Conservation (phyloP, 164 flowering plant species). For the Echeveria elegans region DNA sequence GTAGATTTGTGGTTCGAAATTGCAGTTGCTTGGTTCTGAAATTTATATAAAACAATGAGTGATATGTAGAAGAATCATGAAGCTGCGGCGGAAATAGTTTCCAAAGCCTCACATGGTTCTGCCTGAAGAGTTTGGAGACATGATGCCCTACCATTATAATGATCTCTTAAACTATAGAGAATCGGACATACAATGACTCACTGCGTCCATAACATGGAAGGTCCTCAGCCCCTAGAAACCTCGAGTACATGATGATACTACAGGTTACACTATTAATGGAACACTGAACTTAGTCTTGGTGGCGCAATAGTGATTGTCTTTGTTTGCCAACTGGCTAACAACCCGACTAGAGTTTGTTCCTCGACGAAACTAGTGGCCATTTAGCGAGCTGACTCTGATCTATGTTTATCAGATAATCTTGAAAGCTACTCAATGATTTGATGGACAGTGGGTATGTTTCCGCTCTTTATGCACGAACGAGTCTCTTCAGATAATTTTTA, state of each 20-base stretch:
- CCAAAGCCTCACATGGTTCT: constrained; percentile 5
- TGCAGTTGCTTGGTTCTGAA: background rate
- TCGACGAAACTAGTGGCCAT: background rate
- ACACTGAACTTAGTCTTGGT: background rate
- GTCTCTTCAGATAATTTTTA: background rate
- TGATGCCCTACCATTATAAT: background rate
- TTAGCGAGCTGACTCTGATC: background rate
- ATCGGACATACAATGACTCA: background rate
- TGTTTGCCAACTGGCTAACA: background rate
- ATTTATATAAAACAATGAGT: background rate
- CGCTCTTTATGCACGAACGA: background rate
- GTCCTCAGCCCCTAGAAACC: background rate
- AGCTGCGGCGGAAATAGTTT: background rate
- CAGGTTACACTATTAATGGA: background rate
- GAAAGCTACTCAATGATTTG: background rate
- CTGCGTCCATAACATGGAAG: background rate
- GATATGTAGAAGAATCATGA: background rate
- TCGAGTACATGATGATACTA: background rate
- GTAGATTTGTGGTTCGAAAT: background rate
- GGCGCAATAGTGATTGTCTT: background rate
- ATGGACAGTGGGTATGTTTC: constrained; percentile 1
- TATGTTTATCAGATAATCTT: background rate
- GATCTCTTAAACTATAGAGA: background rate
- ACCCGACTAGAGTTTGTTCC: background rate
- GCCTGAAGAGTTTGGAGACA: constrained; percentile 2